A percentile compares a stretch with the other conserved stretches of the same genome.
Evolutionary conservation across 345 rosid genomes (phyloP).

Genomic region (Abelmoschus esculentus): DNA sequence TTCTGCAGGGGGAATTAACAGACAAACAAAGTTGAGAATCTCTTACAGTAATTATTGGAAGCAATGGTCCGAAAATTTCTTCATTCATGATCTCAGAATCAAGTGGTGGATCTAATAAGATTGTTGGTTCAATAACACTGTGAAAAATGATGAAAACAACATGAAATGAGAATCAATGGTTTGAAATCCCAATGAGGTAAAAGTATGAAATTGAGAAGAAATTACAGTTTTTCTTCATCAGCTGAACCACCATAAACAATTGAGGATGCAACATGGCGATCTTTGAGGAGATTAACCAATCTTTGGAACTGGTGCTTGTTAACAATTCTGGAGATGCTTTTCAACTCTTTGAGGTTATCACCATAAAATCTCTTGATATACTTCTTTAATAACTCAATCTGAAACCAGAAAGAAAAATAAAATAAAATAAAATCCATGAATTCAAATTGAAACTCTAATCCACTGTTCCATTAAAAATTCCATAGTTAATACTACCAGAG

Average conservation of each 20-base stretch:
- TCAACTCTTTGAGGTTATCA: conserved; percentile 42
- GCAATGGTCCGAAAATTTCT: conserved; percentile 68
- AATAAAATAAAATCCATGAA: background rate
- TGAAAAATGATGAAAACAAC: background rate
- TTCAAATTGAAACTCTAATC: background rate
- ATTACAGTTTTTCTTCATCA: conserved; percentile 62
- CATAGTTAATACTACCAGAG: conserved; percentile 36
- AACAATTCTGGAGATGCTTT: conserved; percentile 43
- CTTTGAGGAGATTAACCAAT: conserved; percentile 24
- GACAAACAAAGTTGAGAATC: conserved; percentile 9
- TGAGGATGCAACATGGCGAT: conserved; percentile 54
- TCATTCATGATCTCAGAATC: conserved; percentile 60
- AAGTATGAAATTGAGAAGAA: background rate
- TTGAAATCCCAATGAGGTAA: no score
- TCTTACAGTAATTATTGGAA: conserved; percentile 56
- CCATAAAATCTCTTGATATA: conserved; percentile 50
- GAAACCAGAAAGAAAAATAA: conserved; percentile 13
- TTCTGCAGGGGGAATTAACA: background rate
- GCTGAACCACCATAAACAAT: conserved; percentile 61
- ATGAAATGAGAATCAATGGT: no score
- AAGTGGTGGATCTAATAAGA: conserved; percentile 56
- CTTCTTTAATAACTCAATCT: conserved; percentile 56
- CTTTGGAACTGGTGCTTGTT: conserved; percentile 43
- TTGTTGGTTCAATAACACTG: conserved; percentile 63
- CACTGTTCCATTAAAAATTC: background rate